phyloP scores from a whole-genome alignment of 1,284 basidiomycete species.

The Ganoderma resinaceum region DNA sequence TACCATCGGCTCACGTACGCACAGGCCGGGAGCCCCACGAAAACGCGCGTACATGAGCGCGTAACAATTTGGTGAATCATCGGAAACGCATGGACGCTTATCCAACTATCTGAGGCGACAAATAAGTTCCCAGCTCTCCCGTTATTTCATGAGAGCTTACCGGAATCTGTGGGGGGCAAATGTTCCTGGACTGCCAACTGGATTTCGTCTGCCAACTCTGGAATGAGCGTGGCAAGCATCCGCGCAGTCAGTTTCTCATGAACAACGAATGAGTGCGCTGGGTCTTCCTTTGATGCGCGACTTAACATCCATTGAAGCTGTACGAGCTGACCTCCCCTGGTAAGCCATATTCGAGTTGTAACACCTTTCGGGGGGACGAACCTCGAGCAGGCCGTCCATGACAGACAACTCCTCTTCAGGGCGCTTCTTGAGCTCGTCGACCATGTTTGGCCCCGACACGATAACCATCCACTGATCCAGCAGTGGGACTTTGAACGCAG shows the following conservation, averaged over 20 bases:
- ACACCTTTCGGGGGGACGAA: not conserved
- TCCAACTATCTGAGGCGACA: too few relatives aligned
- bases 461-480: slow-evolving; percentile 40
- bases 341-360: slow-evolving; percentile 30
- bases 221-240: not conserved
- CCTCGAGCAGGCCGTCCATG: slow-evolving; percentile 27
- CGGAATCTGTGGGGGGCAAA: not conserved
- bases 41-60: too few relatives aligned
- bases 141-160: not conserved
- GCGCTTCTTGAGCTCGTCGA: slow-evolving; percentile 44
- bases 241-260: not conserved
- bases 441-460: slow-evolving; percentile 39
- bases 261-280: not conserved
- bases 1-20: too few relatives aligned
- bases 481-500: slow-evolving; percentile 43
- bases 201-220: not conserved
- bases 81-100: too few relatives aligned
- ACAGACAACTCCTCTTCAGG: slow-evolving; percentile 44
- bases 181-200: not conserved
- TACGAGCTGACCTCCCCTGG: not conserved
- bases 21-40: too few relatives aligned
- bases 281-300: slow-evolving; percentile 23
- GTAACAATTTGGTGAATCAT: too few relatives aligned
- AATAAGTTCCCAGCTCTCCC: too few relatives aligned
- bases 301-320: not conserved